Base-by-base conservation (phyloP, 306 rosid genomes). In the Trichosanthes truncata region DNA sequence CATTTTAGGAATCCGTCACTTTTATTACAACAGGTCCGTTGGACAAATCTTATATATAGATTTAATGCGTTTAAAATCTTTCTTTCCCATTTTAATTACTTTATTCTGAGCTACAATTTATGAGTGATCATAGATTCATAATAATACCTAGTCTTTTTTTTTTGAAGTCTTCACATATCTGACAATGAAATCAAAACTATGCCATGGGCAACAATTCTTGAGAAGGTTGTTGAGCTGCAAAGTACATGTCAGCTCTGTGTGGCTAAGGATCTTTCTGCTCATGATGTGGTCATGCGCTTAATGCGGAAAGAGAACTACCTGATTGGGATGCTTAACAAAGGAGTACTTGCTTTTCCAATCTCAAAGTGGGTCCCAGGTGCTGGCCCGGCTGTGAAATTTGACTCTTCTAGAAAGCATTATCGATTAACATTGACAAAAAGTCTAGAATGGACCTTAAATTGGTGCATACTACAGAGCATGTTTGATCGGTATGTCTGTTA, bases 271-370 rank as follows among this genome's bases (percentile, higher is more conserved):
- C 97, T 93, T 80, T 87, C 97, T 89, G 96, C 91, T 72, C 99
- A 95, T 82, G 97, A 95, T 79, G 86, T 93, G 78, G 87, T 95
- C 40, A 93, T 93, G 97, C 91, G 99, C 36, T 78, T 95, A 86
- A 95, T 95, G 99, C 92, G 99, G 83, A 95, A 93, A 88, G 97
- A 95, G 83, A 95, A 95, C 84, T 95, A 93, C 86, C 84, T 95
- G 81, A 93, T 95, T 29, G 97, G 99, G 79, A 90, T 95, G 97
- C 87, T 95, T 57, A 95, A 95, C 91, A 93, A 91, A 83, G 97
- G 97, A 66, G 88, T 95, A 53, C 96, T 95, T 79, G 93, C 97
- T 73, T 93, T 95, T 80, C 97, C 99, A 41, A 87, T 95, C 86
- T 90, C 97, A 17, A 87, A 85, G 43, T 93, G 97, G 97, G 81